Conservation (phyloP, 257 asterid species). For the Solanum virginianum region DNA sequence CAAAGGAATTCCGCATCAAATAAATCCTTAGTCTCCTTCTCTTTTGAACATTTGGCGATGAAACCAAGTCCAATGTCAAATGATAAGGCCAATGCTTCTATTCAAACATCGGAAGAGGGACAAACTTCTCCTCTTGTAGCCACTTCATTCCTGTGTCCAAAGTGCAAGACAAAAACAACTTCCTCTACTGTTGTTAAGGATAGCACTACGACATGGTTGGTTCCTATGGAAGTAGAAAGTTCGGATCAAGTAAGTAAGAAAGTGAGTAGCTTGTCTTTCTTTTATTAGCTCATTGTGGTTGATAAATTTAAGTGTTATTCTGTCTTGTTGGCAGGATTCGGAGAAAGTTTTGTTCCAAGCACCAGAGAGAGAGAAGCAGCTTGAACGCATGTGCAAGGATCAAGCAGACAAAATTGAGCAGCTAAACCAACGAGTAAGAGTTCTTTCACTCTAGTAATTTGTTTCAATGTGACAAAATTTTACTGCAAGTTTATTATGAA, state of each 20-base stretch:
- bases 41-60: conserved; percentile 77
- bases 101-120: conserved; percentile 31
- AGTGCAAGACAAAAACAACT: conserved; percentile 39
- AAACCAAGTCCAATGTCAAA: conserved; percentile 33
- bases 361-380: conserved; percentile 47
- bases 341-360: conserved; percentile 26
- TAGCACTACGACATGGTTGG: conserved; percentile 23
- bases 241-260: conserved; percentile 21
- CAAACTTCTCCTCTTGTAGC: conserved; percentile 21
- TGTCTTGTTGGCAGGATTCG: conserved; percentile 21
- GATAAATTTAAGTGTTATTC: not conserved
- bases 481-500: not conserved
- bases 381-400: conserved; percentile 52
- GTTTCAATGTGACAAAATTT: not conserved
- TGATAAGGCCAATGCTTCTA: conserved; percentile 42
- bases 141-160: conserved; percentile 39
- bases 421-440: conserved; percentile 53
- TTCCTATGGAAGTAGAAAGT: conserved; percentile 16
- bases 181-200: conserved; percentile 22
- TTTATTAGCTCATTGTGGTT: not conserved
- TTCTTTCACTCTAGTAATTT: not conserved
- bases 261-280: not conserved
- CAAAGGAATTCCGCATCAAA: conserved; percentile 55
- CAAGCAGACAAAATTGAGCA: conserved; percentile 72
- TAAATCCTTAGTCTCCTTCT: conserved; percentile 78